Base-by-base conservation (phyloP, 345 rosid genomes). In the Rhizophora mangle region DNA sequence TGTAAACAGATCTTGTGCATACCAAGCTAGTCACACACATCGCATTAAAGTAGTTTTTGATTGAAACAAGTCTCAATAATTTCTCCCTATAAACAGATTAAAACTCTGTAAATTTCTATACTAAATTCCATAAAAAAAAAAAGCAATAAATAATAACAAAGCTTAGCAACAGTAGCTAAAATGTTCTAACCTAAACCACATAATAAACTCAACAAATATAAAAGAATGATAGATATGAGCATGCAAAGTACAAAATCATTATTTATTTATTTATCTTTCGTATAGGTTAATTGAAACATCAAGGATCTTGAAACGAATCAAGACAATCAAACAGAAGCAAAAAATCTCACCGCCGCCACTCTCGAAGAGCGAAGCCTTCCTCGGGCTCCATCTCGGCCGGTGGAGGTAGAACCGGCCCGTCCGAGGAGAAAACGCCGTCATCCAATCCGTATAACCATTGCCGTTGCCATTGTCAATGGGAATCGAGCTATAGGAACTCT, bases 341-440 rank as follows among this genome's bases (percentile, higher is more conserved):
- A 60, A 60, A 58, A 36, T 51, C 91, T 87, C 60, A 89, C 96
- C 90, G 89, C 34, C 96, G 87, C 96, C 96, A 89, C 73, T 89
- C 92, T 34, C 90, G 90, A 55, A 89, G 84, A 58, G 84, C 87
- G 49, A 60, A 76, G 13, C 92, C 92, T 79, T 85, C 89, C 73
- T 89, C 96, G 2, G 86, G 70, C 73, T 64, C 80, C 92, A 89
- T 80, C 70, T 89, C 92, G 51, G 65, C 30, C 18, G 90, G 96
- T 24, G 90, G 88, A 57, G 92, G 96, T 70, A 89, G 92, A 68
- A 89, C 64, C 19, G 92, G 92, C 1, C 90, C 96, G 69, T 85
- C 92, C 11, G 86, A 67, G 57, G 65, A 71, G 69, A 89, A 89
- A 16, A 83, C 39, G 54, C 68, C 77, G 15, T 76, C 85, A 32